Evolutionary conservation across 352 stramenopile genomes (phyloP).

Genomic region (Phytophthora colocasiae): DNA sequence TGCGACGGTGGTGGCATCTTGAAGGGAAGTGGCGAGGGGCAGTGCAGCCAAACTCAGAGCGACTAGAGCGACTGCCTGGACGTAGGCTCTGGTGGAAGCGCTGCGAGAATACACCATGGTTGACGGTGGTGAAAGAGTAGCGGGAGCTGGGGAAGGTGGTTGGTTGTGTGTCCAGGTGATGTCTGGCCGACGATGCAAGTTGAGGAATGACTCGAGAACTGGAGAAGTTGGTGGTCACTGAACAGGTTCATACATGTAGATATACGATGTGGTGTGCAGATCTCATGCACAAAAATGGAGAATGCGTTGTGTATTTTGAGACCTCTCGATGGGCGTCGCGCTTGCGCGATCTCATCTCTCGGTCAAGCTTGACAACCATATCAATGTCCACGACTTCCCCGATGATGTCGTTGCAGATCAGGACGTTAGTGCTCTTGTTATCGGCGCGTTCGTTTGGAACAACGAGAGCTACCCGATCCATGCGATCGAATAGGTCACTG

Average conservation of each 20-base stretch:
- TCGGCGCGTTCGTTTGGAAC: conserved; percentile 71
- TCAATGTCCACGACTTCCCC: conserved; percentile 53
- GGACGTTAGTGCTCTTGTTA: conserved; percentile 16
- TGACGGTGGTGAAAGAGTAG: conserved; percentile 2
- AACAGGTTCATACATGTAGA: too few species aligned
- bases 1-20: neutral
- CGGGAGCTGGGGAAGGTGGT: conserved; percentile 1
- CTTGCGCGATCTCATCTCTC: conserved; percentile 79
- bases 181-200: conserved; percentile 19
- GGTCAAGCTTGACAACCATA: conserved; percentile 67
- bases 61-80: conserved; percentile 22
- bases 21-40: conserved; percentile 9
- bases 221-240: too few species aligned
- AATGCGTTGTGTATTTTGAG: too few species aligned
- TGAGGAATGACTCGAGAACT: conserved; percentile 8
- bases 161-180: conserved; percentile 11
- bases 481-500: conserved; percentile 42
- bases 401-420: conserved; percentile 18
- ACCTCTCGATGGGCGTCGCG: conserved; percentile 47
- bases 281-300: neutral
- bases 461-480: conserved; percentile 46
- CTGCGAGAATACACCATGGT: conserved; percentile 36
- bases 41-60: conserved; percentile 19
- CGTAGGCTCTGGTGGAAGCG: conserved; percentile 25
- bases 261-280: neutral